A percentile compares a stretch with the other conserved stretches of the same genome.
These are phyloP conservation scores for Canna indica DNA, from an alignment of 176 grass and related monocot species.

Conservation along the genomic window DNA sequence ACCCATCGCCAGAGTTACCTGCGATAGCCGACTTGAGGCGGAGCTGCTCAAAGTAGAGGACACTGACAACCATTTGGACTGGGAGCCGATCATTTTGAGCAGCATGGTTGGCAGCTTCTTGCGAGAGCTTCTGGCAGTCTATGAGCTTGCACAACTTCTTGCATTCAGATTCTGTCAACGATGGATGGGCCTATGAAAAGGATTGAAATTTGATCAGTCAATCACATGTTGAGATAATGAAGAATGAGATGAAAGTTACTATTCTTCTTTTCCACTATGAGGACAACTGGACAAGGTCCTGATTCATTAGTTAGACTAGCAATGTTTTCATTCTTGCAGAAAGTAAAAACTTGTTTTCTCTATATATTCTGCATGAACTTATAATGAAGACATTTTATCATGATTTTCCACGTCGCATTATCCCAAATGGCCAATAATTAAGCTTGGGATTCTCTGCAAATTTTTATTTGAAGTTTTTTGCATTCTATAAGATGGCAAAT, in stretches of 20 bases:
- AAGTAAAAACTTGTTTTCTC: background rate
- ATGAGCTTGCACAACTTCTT: slow-evolving; percentile 41
- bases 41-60: slow-evolving; percentile 37
- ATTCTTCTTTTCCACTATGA: no score
- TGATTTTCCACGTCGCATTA: no score
- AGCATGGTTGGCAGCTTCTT: slow-evolving; percentile 40
- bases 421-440: no score
- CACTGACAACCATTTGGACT: slow-evolving; percentile 31
- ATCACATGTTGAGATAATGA: background rate
- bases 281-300: slow-evolving; percentile 1
- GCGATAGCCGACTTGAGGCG: slow-evolving; percentile 34
- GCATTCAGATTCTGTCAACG: slow-evolving; percentile 81
- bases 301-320: no score
- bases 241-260: no score
- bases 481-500: no score
- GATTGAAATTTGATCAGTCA: background rate
- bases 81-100: slow-evolving; percentile 43
- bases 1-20: slow-evolving; percentile 10
- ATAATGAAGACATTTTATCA: no score
- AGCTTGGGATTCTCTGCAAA: no score
- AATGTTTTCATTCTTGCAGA: background rate
- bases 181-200: slow-evolving; percentile 57
- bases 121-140: slow-evolving; percentile 42
- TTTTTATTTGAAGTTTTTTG: no score
- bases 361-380: background rate